phyloP scores from a whole-genome alignment of 2,329 filamentous ascomycete species.

The Dryadomyces sulphureus region DNA sequence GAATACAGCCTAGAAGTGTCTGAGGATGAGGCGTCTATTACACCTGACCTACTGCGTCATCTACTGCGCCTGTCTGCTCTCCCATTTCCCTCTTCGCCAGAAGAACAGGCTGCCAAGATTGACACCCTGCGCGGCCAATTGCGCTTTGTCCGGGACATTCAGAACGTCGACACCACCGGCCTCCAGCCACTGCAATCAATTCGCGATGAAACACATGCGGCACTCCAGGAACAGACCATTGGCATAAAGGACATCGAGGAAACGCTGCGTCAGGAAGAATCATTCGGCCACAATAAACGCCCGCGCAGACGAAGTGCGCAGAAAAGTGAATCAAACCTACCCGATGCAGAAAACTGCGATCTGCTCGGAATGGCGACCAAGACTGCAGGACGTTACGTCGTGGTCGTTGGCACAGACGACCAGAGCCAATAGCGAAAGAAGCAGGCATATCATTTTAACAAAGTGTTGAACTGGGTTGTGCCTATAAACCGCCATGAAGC shows the following conservation, averaged over 20 bases:
- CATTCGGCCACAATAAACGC: conserved; percentile 38
- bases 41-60: conserved; percentile 58
- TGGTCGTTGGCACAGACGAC: conserved; percentile 44
- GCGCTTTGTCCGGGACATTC: conserved; percentile 78
- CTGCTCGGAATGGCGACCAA: conserved; percentile 50
- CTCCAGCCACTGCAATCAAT: conserved; percentile 65
- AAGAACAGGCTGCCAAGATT: conserved; percentile 58
- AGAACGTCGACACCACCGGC: conserved; percentile 58
- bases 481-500: background rate
- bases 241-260: conserved; percentile 40
- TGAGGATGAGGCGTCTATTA: conserved; percentile 30
- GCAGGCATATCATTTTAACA: background rate
- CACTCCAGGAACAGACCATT: conserved; percentile 41
- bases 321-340: conserved; percentile 10
- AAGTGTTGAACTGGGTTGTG: background rate
- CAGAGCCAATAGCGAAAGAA: background rate
- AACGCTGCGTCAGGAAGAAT: conserved; percentile 44
- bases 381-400: conserved; percentile 59
- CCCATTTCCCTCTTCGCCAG: conserved; percentile 47
- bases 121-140: conserved; percentile 66
- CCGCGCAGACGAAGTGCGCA: conserved; percentile 19
- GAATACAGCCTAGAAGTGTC: background rate
- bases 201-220: conserved; percentile 57
- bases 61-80: conserved; percentile 82
- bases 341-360: conserved; percentile 51